Percentiles rank a stretch among this genome's conserved stretches.
Evolutionary conservation across 371 early-diverging fungal genomes (phyloP).

Genomic region (Zopfochytrium polystomum): DNA sequence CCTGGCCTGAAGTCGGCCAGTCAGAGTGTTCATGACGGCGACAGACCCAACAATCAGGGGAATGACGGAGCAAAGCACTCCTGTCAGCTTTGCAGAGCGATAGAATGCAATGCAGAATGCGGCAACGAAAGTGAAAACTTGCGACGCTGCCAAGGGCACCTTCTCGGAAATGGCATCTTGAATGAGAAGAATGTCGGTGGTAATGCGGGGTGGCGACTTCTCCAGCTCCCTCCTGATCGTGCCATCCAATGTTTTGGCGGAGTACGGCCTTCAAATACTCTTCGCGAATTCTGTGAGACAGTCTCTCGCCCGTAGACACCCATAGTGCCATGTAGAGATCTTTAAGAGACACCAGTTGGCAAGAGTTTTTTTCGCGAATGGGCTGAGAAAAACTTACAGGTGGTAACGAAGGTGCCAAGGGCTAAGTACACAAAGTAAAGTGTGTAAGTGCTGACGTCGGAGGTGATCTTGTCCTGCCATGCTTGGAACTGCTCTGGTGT

Average conservation of each 20-base stretch:
- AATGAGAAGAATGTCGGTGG: no score
- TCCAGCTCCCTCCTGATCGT: slow-evolving; percentile 66
- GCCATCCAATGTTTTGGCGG: slow-evolving; percentile 89
- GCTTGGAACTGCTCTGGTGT: neutral
- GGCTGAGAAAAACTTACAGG: slow-evolving; percentile 2
- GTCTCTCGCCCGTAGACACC: slow-evolving; percentile 28
- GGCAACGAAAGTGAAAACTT: slow-evolving; percentile 26
- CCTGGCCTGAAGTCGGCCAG: slow-evolving; percentile 10
- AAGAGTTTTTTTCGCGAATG: no score
- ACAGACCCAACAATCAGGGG: slow-evolving; percentile 32
- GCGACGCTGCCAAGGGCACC: slow-evolving; percentile 18
- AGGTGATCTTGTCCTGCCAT: slow-evolving; percentile 7
- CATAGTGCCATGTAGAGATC: slow-evolving; percentile 28
- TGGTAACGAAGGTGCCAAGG: slow-evolving; percentile 12
- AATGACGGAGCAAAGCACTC: slow-evolving; percentile 28
- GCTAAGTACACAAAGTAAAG: slow-evolving; percentile 11
- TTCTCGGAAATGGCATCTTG: slow-evolving; percentile 35
- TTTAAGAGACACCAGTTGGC: no score
- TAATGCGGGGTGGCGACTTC: slow-evolving; percentile 63
- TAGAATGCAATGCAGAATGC: slow-evolving; percentile 32
- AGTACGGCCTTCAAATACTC: slow-evolving; percentile 49
- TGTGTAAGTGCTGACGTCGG: slow-evolving; percentile 11
- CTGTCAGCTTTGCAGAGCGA: slow-evolving; percentile 24
- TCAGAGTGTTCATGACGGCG: slow-evolving; percentile 20
- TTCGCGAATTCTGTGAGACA: slow-evolving; percentile 32